These are phyloP conservation scores for Termitomyces sp. DNA, from an alignment of 768 basidiomycete genomes.

Conservation along the genomic window DNA sequence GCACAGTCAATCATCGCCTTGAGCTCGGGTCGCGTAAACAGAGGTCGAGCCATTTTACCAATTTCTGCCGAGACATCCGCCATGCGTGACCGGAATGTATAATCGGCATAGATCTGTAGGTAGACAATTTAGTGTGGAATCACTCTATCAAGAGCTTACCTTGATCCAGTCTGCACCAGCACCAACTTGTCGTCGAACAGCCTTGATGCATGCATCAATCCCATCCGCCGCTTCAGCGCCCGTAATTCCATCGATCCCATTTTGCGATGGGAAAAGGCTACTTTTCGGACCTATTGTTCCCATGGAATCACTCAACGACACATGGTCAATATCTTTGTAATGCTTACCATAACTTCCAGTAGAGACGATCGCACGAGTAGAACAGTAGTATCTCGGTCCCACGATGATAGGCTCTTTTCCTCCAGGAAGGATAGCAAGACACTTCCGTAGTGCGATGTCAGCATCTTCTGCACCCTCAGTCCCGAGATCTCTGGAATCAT, in stretches of 20 bases:
- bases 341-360: background rate
- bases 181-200: background rate
- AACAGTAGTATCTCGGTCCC: background rate
- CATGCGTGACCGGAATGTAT: too few species aligned
- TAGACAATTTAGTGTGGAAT: too few species aligned
- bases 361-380: background rate
- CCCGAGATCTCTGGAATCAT: background rate
- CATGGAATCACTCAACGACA: background rate
- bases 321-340: background rate
- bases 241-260: background rate
- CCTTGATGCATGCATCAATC: background rate
- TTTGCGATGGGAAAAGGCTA: background rate
- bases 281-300: background rate
- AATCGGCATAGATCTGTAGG: too few species aligned
- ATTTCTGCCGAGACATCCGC: too few species aligned
- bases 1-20: too few species aligned
- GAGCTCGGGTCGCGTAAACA: constrained; percentile 27
- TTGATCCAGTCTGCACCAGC: background rate
- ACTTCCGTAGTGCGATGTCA: background rate
- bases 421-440: background rate
- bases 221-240: background rate
- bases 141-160: too few species aligned
- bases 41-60: too few species aligned
- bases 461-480: background rate
- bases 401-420: background rate